phyloP scores from a whole-genome alignment of 306 rosid genomes.

The Inga leiocalycina region DNA sequence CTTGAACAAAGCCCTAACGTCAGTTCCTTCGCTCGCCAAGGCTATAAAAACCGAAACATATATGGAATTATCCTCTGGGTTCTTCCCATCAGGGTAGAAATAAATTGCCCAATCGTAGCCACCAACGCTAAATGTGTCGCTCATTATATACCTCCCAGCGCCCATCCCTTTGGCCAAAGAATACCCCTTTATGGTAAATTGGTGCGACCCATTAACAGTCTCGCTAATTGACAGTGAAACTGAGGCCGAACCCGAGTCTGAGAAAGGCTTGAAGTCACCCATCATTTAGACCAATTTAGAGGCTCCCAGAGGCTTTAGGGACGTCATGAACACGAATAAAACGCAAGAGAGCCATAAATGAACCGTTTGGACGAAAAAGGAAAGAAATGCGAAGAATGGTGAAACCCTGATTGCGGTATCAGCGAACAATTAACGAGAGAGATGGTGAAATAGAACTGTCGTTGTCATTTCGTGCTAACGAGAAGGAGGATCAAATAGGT shows the following conservation, averaged over 20 bases:
- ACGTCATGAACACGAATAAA: constrained; percentile 25
- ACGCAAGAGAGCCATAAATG: constrained; percentile 28
- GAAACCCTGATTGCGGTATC: constrained; percentile 40
- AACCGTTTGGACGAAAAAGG: not conserved
- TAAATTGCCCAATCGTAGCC: constrained; percentile 95
- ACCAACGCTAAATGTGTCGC: constrained; percentile 82
- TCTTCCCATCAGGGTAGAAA: constrained; percentile 92
- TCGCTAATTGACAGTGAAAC: constrained; percentile 58
- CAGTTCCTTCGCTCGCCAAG: constrained; percentile 8
- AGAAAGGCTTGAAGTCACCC: constrained; percentile 47
- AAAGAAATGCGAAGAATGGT: not conserved
- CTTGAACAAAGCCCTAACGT: not conserved
- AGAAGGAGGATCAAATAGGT: not conserved
- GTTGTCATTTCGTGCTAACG: not conserved
- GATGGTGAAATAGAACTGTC: not conserved
- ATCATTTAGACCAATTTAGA: constrained; percentile 40
- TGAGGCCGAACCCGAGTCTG: constrained; percentile 41
- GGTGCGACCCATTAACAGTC: constrained; percentile 82
- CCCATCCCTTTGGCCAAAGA: constrained; percentile 97
- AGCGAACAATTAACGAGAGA: not conserved
- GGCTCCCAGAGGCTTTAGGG: constrained; percentile 3
- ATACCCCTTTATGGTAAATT: constrained; percentile 77
- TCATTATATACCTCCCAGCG: constrained; percentile 71
- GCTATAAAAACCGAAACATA: not conserved
- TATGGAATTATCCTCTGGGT: constrained; percentile 73